These are phyloP conservation scores for Tephrocybe sp. DNA, from an alignment of 768 basidiomycete genomes.

Conservation along the genomic window DNA sequence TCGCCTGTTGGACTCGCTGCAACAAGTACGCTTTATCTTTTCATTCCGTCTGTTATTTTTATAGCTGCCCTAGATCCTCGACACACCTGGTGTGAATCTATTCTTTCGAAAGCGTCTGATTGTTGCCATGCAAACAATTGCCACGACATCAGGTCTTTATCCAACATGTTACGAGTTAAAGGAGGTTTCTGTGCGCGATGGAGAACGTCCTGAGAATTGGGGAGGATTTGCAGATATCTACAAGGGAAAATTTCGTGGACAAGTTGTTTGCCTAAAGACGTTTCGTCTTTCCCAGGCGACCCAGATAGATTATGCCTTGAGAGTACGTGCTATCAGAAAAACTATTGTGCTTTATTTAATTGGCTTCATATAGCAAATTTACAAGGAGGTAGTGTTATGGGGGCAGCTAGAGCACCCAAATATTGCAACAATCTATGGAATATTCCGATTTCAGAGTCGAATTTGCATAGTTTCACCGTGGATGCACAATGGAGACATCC, in stretches of 20 bases:
- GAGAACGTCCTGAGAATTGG: not conserved
- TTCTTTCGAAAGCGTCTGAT: not conserved
- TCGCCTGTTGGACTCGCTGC: not conserved
- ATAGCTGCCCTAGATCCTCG: not conserved
- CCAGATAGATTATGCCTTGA: not conserved
- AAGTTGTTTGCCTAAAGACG: not conserved
- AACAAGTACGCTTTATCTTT: not conserved
- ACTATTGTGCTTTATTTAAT: not conserved
- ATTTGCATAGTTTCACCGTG: conserved; percentile 30
- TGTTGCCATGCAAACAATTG: not conserved
- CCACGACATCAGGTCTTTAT: not conserved
- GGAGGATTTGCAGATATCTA: conserved; percentile 4
- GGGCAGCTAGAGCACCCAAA: conserved; percentile 26
- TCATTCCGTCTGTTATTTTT: no score
- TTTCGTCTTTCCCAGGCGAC: not conserved
- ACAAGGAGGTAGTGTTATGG: conserved; percentile 19
- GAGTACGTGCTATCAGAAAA: not conserved
- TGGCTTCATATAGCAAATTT: not conserved
- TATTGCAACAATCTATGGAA: conserved; percentile 26
- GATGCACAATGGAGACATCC: conserved; percentile 21
- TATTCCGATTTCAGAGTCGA: conserved; percentile 17
- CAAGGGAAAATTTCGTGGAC: not conserved
- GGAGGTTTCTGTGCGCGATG: not conserved
- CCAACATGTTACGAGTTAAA: not conserved
- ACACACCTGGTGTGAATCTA: not conserved